Evolutionary conservation across 2,329 filamentous ascomycete genomes (phyloP).

Genomic region (Arthrocladium fulminans): DNA sequence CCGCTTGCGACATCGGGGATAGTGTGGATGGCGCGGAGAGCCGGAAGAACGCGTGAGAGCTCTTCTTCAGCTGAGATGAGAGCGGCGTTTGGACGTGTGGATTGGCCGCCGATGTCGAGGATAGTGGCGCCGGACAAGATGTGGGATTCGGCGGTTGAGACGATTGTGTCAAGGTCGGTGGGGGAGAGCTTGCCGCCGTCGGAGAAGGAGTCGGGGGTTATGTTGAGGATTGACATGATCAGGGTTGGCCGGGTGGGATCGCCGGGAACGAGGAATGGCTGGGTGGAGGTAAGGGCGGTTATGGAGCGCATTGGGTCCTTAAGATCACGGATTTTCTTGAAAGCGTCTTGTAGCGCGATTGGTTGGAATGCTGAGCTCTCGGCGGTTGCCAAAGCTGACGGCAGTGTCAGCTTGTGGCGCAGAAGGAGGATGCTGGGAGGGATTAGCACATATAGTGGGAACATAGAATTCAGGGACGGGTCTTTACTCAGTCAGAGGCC

Average conservation of each 20-base stretch:
- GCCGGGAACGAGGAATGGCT: constrained; percentile 42
- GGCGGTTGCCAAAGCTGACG: neutral
- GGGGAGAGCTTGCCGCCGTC: constrained; percentile 64
- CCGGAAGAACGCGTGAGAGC: constrained; percentile 65
- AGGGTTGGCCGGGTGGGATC: constrained; percentile 43
- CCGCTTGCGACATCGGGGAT: constrained; percentile 50
- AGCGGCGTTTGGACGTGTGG: constrained; percentile 67
- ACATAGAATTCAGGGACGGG: constrained; percentile 5
- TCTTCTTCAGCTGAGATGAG: constrained; percentile 67
- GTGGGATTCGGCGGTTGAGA: constrained; percentile 51
- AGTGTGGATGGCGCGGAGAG: constrained; percentile 60
- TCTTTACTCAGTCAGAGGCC: constrained; percentile 65
- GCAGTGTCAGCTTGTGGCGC: neutral
- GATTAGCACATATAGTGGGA: neutral
- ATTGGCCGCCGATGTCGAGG: constrained; percentile 88
- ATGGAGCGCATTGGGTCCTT: neutral
- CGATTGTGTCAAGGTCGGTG: constrained; percentile 42
- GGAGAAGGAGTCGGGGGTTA: constrained; percentile 95
- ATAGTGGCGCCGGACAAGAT: constrained; percentile 67
- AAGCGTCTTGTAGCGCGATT: neutral
- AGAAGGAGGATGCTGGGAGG: neutral
- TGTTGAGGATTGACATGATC: constrained; percentile 89
- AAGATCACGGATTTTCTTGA: neutral
- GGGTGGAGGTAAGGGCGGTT: constrained; percentile 50
- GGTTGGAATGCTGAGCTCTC: neutral